Conservation (phyloP, 1,284 basidiomycete genomes). For the Amylostereum areolatum region DNA sequence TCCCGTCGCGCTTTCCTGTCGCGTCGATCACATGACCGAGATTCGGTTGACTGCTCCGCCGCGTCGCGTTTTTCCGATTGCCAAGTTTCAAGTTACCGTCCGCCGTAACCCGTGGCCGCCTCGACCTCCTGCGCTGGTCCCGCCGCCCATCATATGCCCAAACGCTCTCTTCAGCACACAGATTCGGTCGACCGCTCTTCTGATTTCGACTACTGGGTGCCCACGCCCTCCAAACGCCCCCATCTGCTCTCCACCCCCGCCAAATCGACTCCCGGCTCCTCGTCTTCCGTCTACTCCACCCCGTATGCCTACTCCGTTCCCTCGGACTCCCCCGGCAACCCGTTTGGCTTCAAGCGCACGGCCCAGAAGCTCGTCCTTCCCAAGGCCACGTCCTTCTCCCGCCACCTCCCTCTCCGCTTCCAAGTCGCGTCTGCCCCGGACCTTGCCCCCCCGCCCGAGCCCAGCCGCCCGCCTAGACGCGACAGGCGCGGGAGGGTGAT, state of each 20-base stretch:
- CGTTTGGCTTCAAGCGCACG: slow-evolving; percentile 28
- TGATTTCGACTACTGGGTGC: neutral
- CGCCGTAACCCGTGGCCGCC: too few relatives aligned
- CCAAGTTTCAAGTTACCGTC: too few relatives aligned
- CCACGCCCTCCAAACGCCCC: neutral
- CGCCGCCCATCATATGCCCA: too few relatives aligned
- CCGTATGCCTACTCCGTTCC: slow-evolving; percentile 22
- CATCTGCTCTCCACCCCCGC: neutral
- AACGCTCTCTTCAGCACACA: too few relatives aligned
- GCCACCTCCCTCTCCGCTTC: slow-evolving; percentile 62
- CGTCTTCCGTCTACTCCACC: slow-evolving; percentile 6
- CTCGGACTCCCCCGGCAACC: slow-evolving; percentile 34
- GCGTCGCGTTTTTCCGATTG: too few relatives aligned
- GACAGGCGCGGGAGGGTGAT: neutral
- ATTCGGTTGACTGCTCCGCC: too few relatives aligned
- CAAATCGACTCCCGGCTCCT: slow-evolving; percentile 6
- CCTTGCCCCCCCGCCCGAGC: slow-evolving; percentile 7
- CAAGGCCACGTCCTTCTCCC: slow-evolving; percentile 36
- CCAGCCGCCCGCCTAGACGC: slow-evolving; percentile 5
- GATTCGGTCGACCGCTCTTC: too few relatives aligned
- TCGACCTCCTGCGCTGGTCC: too few relatives aligned
- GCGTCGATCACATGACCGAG: too few relatives aligned
- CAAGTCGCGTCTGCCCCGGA: slow-evolving; percentile 41
- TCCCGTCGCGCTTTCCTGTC: too few relatives aligned
- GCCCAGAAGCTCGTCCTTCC: slow-evolving; percentile 34